A percentile compares a stretch with the other conserved stretches of the same genome.
Evolutionary conservation across 768 basidiomycete species (phyloP).

Genomic region (Mycena vitilis): DNA sequence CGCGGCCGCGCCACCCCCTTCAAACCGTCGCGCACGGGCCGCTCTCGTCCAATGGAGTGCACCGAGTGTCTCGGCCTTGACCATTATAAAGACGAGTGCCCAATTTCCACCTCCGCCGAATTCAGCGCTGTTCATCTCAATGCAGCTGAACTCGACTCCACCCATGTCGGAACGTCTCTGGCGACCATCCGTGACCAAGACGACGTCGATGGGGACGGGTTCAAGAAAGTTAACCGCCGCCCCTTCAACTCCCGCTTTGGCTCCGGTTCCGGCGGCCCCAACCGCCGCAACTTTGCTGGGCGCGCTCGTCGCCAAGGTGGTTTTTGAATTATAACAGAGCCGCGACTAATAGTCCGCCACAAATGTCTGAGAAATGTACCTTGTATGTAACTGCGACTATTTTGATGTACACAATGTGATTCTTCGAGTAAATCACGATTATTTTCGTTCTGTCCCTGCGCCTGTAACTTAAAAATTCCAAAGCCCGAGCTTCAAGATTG

Average conservation of each 20-base stretch:
- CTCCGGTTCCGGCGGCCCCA: not conserved
- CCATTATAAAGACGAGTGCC: slow-evolving; percentile 23
- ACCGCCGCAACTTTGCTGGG: too few relatives aligned
- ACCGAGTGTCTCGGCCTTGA: slow-evolving; percentile 22
- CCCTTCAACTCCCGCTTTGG: not conserved
- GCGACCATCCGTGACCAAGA: slow-evolving; percentile 8
- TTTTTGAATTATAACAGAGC: too few relatives aligned
- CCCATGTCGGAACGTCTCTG: not conserved
- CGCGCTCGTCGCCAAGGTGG: too few relatives aligned
- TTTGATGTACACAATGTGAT: too few relatives aligned
- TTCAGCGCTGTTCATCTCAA: slow-evolving; percentile 13
- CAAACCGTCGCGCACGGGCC: not conserved
- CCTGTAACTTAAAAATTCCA: too few relatives aligned
- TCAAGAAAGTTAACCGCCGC: slow-evolving; percentile 3
- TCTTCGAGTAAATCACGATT: too few relatives aligned
- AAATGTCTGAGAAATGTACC: too few relatives aligned
- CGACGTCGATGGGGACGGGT: slow-evolving; percentile 10
- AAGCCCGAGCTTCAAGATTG: too few relatives aligned
- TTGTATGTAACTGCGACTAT: too few relatives aligned
- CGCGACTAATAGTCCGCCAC: too few relatives aligned
- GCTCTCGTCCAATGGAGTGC: slow-evolving; percentile 19
- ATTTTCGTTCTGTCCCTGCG: too few relatives aligned
- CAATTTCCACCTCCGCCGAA: slow-evolving; percentile 9
- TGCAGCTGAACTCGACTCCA: slow-evolving; percentile 4
- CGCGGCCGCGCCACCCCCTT: slow-evolving; percentile 17